Evolutionary conservation across 1,284 basidiomycete genomes (phyloP).

Genomic region (Trichosporon ovoides): DNA sequence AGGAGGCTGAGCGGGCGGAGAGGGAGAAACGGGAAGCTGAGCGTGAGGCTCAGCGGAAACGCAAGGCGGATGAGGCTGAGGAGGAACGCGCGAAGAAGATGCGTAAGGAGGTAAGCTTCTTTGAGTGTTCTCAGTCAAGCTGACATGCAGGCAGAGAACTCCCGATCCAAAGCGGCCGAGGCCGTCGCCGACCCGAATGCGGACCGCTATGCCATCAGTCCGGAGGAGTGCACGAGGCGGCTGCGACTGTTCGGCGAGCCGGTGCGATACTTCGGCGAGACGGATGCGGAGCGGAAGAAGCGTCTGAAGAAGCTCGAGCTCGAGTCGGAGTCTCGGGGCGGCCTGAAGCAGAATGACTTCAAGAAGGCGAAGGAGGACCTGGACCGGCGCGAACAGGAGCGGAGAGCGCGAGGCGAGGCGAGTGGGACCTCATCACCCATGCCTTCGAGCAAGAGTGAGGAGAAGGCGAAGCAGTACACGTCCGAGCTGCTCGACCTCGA

Average conservation of each 20-base stretch:
- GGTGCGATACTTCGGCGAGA: conserved; percentile 89
- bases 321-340: conserved; percentile 71
- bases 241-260: conserved; percentile 89
- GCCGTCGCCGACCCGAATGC: conserved; percentile 43
- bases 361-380: conserved; percentile 80
- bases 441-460: conserved; percentile 4
- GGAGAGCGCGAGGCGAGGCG: conserved; percentile 29
- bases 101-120: conserved; percentile 46
- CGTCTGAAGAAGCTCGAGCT: conserved; percentile 88
- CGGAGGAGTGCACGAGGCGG: conserved; percentile 83
- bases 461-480: conserved; percentile 10
- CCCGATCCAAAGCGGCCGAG: conserved; percentile 35
- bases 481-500: conserved; percentile 56
- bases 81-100: conserved; percentile 23
- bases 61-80: conserved; percentile 48
- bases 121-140: background rate
- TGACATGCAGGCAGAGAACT: conserved; percentile 25
- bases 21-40: conserved; percentile 41
- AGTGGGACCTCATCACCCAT: background rate
- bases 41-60: conserved; percentile 43
- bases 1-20: conserved; percentile 59
- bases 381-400: conserved; percentile 61
- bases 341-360: conserved; percentile 70
- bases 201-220: conserved; percentile 80
- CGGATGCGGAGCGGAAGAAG: conserved; percentile 84